Base-by-base conservation (phyloP, 768 basidiomycete species). In the Harrya chromipes region DNA sequence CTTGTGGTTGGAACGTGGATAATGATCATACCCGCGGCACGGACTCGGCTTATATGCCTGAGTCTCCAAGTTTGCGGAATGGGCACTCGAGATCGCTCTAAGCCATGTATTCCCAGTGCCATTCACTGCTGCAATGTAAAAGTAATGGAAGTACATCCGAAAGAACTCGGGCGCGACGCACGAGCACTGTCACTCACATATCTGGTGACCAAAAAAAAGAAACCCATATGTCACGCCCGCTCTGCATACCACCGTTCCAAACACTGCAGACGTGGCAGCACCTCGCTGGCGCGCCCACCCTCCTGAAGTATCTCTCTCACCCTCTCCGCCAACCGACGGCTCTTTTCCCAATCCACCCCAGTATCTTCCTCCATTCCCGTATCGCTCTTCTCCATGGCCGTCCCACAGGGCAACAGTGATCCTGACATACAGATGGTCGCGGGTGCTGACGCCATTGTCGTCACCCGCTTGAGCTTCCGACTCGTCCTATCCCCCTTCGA, bases 211-310 rank as follows among this genome's bases (percentile, higher is more conserved):
- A 26, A 26, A 26, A 6, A 26, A 26, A 8, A 26, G 26, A 26
- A 26, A 8, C 26, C 5, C 8, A 13, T 10, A 13, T 29, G 29
- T 33, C 6, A 33, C 41, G 11, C 27, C 17, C 35, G 43, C 11
- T 40, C 49, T n/a, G 39, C 26, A 40, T 60, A 57, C 56, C 57
- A 53, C 21, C 10, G 12, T 29, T 56, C 49, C 46, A 65, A 40
- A 43, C 67, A 68, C 14, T 20, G 33, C 44, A 70, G 50, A 12
- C 57, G 58, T 9, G 67, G 67, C 46, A 70, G 53, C 4, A 68
- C 66, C 11, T 57, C 52, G 35, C 49, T 55, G 21, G 48, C 60
- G 1, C 21, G 55, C 6, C 37, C 41, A 2, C 67, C 67, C 37
- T 20, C 47, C 50, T 35, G 46, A 10, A 70, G 26, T 0, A 49